A percentile compares a stretch with the other conserved stretches of the same genome.
Conservation (phyloP, 495 filamentous ascomycete genomes). For the Margaritispora aquatica region DNA sequence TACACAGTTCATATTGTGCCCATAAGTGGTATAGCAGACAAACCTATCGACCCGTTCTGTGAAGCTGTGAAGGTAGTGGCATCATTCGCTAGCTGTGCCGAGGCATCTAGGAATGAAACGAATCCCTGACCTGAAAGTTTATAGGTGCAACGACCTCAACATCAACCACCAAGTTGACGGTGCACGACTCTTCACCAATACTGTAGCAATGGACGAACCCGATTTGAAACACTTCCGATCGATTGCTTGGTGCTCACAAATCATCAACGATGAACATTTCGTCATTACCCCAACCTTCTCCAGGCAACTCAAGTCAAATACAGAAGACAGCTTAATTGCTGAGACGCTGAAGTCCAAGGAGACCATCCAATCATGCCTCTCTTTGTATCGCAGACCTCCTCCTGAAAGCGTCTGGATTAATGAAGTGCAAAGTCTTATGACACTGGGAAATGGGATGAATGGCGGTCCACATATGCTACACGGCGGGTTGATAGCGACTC, state of each 20-base stretch:
- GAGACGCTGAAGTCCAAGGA: constrained; percentile 44
- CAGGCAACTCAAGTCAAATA: constrained; percentile 34
- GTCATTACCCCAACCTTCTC: constrained; percentile 31
- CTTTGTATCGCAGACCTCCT: constrained; percentile 33
- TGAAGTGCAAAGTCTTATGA: constrained; percentile 40
- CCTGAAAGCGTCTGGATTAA: constrained; percentile 24
- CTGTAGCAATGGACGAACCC: constrained; percentile 10
- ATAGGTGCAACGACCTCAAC: no score
- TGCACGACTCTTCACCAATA: no score
- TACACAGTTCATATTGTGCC: no score
- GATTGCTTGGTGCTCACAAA: constrained; percentile 52
- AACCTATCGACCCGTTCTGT: no score
- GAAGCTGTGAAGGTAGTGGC: background rate
- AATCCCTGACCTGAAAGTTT: no score
- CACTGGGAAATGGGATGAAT: constrained; percentile 49
- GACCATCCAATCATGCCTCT: constrained; percentile 45
- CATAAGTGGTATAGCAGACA: no score
- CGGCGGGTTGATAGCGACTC: constrained; percentile 53
- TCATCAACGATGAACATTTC: constrained; percentile 36
- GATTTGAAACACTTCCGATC: constrained; percentile 41
- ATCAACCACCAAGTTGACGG: no score
- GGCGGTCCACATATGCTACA: constrained; percentile 52
- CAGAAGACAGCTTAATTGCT: constrained; percentile 50
- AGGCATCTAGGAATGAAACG: background rate
- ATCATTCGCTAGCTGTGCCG: background rate